Evolutionary conservation across 1,284 basidiomycete species (phyloP).

Genomic region (Athelia sp.): DNA sequence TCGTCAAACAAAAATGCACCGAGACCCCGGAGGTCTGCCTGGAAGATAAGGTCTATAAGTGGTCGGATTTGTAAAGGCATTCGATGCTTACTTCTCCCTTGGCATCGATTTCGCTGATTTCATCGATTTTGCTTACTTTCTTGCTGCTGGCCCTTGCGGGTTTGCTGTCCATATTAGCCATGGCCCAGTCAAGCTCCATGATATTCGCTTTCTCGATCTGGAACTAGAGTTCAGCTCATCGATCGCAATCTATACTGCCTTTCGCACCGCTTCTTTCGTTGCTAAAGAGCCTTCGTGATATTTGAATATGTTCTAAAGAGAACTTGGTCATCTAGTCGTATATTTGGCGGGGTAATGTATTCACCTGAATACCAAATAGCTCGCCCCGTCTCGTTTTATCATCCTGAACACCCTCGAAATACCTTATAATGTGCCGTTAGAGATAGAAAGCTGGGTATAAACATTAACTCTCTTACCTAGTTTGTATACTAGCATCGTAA

Average conservation of each 20-base stretch:
- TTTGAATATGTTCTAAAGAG: slow-evolving; percentile 61
- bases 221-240: too few relatives aligned
- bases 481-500: slow-evolving; percentile 78
- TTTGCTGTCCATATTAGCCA: slow-evolving; percentile 55
- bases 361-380: slow-evolving; percentile 68
- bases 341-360: too few relatives aligned
- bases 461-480: slow-evolving; percentile 39
- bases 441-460: background rate
- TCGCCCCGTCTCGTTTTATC: slow-evolving; percentile 72
- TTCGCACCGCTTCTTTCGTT: slow-evolving; percentile 65
- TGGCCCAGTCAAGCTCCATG: slow-evolving; percentile 72
- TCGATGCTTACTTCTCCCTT: slow-evolving; percentile 57
- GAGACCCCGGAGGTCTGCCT: slow-evolving; percentile 59
- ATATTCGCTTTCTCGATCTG: slow-evolving; percentile 75
- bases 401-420: slow-evolving; percentile 79
- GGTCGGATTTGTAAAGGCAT: too few relatives aligned
- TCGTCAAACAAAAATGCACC: slow-evolving; percentile 68
- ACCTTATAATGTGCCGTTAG: slow-evolving; percentile 33
- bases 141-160: slow-evolving; percentile 31
- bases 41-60: too few relatives aligned
- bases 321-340: background rate
- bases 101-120: too few relatives aligned
- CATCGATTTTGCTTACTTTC: slow-evolving; percentile 23
- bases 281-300: slow-evolving; percentile 70
- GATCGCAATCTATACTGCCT: too few relatives aligned